Conservation (phyloP, 805 yeast genomes). For the Kuraishia molischiana region DNA sequence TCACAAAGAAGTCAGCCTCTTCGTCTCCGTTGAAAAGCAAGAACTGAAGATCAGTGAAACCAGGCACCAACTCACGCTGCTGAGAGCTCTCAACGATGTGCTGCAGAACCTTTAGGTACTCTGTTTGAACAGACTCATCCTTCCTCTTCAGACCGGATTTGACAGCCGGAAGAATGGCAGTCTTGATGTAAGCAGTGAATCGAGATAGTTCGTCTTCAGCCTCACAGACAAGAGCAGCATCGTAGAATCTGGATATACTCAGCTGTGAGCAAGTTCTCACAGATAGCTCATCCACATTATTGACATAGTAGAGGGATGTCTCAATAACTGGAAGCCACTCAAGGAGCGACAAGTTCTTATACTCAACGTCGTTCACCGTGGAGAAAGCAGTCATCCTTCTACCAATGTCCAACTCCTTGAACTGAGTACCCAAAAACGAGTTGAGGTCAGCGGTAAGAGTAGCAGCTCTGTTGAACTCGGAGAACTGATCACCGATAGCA, state of each 20-base stretch:
- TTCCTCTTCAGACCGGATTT: constrained; percentile 56
- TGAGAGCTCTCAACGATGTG: constrained; percentile 44
- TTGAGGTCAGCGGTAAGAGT: constrained; percentile 56
- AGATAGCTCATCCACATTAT: constrained; percentile 72
- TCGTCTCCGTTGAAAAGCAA: constrained; percentile 60
- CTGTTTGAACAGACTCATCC: constrained; percentile 56
- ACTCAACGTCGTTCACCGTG: constrained; percentile 47
- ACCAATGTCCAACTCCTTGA: constrained; percentile 75
- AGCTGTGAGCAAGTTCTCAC: constrained; percentile 70
- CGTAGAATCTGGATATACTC: constrained; percentile 55
- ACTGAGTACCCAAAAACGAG: constrained; percentile 48
- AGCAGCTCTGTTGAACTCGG: constrained; percentile 34
- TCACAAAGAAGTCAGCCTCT: constrained; percentile 73
- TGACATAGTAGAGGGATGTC: constrained; percentile 58
- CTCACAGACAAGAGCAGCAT: constrained; percentile 29
- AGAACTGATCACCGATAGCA: constrained; percentile 45
- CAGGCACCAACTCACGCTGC: constrained; percentile 2
- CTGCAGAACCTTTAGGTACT: constrained; percentile 56
- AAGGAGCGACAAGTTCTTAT: constrained; percentile 27
- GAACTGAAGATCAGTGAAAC: constrained; percentile 44
- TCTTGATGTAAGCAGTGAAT: constrained; percentile 34
- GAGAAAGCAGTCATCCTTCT: constrained; percentile 61
- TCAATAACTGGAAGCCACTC: constrained; percentile 81
- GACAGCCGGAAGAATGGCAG: constrained; percentile 52
- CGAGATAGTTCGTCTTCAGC: constrained; percentile 16